A percentile compares a stretch with the other conserved stretches of the same genome.
Evolutionary conservation across 2,329 filamentous ascomycete genomes (phyloP).

Genomic region (Beauveria caledonica): DNA sequence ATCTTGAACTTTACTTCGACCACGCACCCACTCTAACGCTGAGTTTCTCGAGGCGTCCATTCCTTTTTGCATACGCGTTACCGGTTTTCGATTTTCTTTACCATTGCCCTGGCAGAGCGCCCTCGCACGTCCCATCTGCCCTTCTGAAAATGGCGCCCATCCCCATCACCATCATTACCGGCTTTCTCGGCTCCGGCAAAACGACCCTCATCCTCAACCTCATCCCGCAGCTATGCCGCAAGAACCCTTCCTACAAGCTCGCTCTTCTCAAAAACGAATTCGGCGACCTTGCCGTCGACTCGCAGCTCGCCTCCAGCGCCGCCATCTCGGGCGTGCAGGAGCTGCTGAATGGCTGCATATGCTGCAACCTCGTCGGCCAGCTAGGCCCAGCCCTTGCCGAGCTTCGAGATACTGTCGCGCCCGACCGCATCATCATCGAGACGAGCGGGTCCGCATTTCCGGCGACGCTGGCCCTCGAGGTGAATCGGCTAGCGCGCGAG

Average conservation of each 20-base stretch:
- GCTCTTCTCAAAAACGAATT: slow-evolving; percentile 98
- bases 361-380: slow-evolving; percentile 95
- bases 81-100: neutral
- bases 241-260: slow-evolving; percentile 69
- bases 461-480: slow-evolving; percentile 81
- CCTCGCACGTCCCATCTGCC: neutral
- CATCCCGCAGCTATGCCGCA: slow-evolving; percentile 75
- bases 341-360: slow-evolving; percentile 94
- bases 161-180: slow-evolving; percentile 90
- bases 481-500: slow-evolving; percentile 69
- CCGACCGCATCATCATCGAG: slow-evolving; percentile 88
- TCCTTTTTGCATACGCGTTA: neutral
- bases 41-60: neutral
- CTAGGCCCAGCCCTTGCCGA: slow-evolving; percentile 72
- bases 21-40: neutral
- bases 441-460: slow-evolving; percentile 84
- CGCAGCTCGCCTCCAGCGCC: slow-evolving; percentile 73
- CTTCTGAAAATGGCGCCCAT: slow-evolving; percentile 53
- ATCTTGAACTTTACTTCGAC: neutral
- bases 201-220: slow-evolving; percentile 94
- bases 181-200: slow-evolving; percentile 93
- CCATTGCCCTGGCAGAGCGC: neutral
- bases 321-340: slow-evolving; percentile 87
- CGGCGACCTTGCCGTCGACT: slow-evolving; percentile 88
- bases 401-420: slow-evolving; percentile 49